A percentile compares a stretch with the other conserved stretches of the same genome.
phyloP scores from a whole-genome alignment of 495 filamentous ascomycete species.

The Hyaloscypha variabilis region DNA sequence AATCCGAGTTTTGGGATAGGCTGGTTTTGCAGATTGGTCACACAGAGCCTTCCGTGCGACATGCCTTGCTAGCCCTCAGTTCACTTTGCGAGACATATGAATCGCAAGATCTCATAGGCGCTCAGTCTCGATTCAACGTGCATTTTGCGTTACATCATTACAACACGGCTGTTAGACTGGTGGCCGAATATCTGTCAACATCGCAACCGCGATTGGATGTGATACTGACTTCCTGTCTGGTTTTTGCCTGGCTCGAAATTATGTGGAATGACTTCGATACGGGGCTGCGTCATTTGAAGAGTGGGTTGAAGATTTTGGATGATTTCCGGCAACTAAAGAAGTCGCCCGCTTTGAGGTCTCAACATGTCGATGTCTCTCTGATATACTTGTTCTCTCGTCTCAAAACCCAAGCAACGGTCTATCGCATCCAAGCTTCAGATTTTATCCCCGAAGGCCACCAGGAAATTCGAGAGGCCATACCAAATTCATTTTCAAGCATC shows the following conservation, averaged over 20 bases:
- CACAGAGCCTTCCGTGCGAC: slow-evolving; percentile 47
- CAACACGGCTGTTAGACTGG: not conserved
- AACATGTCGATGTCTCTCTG: too few species aligned
- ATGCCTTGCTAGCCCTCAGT: slow-evolving; percentile 45
- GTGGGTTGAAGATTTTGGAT: slow-evolving; percentile 40
- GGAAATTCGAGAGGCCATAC: too few species aligned
- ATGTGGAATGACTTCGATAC: slow-evolving; percentile 45
- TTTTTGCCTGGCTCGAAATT: slow-evolving; percentile 58
- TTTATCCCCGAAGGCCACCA: too few species aligned
- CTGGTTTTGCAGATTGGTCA: slow-evolving; percentile 48
- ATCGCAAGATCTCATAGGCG: not conserved
- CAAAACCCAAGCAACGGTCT: too few species aligned
- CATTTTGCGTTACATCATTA: slow-evolving; percentile 1
- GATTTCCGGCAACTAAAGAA: not conserved
- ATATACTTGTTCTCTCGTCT: too few species aligned
- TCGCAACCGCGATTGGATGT: slow-evolving; percentile 21
- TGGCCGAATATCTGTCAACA: not conserved
- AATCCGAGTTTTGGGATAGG: slow-evolving; percentile 48
- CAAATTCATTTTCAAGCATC: too few species aligned
- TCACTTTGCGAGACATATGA: slow-evolving; percentile 18
- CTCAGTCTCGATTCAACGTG: not conserved
- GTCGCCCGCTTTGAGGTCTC: not conserved
- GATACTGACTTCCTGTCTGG: slow-evolving; percentile 53
- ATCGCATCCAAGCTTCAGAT: too few species aligned
- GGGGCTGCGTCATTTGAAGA: slow-evolving; percentile 47